A percentile compares a stretch with the other conserved stretches of the same genome.
Evolutionary conservation across 306 rosid genomes (phyloP).

Genomic region (Cicer pinnatifidum): DNA sequence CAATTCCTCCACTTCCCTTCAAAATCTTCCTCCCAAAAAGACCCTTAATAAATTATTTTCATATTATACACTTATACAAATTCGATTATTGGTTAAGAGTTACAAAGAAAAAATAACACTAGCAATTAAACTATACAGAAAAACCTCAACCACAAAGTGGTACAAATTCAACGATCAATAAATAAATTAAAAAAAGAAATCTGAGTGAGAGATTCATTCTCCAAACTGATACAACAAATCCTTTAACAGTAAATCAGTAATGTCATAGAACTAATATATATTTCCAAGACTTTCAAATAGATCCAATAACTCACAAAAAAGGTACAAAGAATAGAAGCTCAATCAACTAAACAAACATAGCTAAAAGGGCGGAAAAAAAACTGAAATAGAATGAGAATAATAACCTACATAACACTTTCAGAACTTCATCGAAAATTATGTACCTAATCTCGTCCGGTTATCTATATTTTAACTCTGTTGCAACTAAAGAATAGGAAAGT

Average conservation of each 20-base stretch:
- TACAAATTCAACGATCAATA: constrained; percentile 25
- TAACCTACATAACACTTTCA: constrained; percentile 51
- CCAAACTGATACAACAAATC: constrained; percentile 35
- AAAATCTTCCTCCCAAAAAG: too few species aligned
- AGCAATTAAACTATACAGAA: neutral
- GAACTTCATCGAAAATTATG: constrained; percentile 51
- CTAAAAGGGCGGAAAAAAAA: neutral
- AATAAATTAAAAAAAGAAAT: constrained; percentile 3
- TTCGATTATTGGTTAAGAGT: constrained; percentile 13
- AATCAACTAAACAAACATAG: constrained; percentile 38
- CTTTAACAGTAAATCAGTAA: constrained; percentile 33
- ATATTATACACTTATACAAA: neutral
- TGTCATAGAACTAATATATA: constrained; percentile 33
- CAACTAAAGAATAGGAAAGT: constrained; percentile 45
- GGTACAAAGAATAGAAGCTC: constrained; percentile 46
- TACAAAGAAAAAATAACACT: neutral
- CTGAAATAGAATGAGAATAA: constrained; percentile 43
- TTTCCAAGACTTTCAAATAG: constrained; percentile 42
- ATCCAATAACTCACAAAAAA: constrained; percentile 42
- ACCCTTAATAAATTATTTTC: neutral
- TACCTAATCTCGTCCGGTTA: constrained; percentile 50
- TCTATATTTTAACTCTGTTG: constrained; percentile 43
- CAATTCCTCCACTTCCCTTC: too few species aligned
- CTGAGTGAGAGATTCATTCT: constrained; percentile 28
- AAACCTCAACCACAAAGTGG: constrained; percentile 4